Evolutionary conservation across 2,329 filamentous ascomycete genomes (phyloP).

Genomic region (Clonostachys chloroleuca): DNA sequence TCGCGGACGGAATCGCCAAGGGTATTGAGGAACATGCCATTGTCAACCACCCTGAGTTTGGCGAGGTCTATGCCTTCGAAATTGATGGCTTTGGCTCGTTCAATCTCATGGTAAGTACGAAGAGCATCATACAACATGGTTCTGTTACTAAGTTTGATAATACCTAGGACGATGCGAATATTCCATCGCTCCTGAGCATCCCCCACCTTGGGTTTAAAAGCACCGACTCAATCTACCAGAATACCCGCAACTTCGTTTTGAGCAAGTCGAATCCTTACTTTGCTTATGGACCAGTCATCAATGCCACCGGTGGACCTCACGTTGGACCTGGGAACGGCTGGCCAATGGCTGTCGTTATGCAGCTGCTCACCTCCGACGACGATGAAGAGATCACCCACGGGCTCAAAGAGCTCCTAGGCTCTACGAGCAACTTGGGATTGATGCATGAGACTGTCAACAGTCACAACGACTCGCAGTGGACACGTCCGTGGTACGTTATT

Average conservation of each 20-base stretch:
- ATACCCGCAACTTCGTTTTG: conserved; percentile 73
- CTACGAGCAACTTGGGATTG: conserved; percentile 68
- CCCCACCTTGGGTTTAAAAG: conserved; percentile 58
- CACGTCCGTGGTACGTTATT: conserved; percentile 24
- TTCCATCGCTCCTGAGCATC: conserved; percentile 56
- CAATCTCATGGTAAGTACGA: conserved; percentile 46
- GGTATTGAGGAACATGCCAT: conserved; percentile 69
- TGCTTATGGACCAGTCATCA: conserved; percentile 46
- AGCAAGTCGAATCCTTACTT: conserved; percentile 71
- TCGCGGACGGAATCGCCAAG: conserved; percentile 53
- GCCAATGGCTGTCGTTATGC: conserved; percentile 82
- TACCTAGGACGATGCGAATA: conserved; percentile 54
- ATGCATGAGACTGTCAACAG: conserved; percentile 62
- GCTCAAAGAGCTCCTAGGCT: conserved; percentile 61
- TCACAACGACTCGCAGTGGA: conserved; percentile 21
- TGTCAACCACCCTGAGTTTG: conserved; percentile 54
- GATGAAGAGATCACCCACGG: conserved; percentile 69
- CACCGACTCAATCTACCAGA: conserved; percentile 62
- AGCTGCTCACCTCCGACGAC: conserved; percentile 72
- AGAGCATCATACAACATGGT: neutral
- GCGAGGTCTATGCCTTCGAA: conserved; percentile 65
- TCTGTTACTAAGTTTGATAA: neutral
- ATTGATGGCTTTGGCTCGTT: conserved; percentile 62
- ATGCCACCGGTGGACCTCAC: conserved; percentile 47
- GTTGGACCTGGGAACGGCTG: conserved; percentile 67